Evolutionary conservation across 805 yeast species (phyloP).

Genomic region (Wickerhamiella hasegawae): DNA sequence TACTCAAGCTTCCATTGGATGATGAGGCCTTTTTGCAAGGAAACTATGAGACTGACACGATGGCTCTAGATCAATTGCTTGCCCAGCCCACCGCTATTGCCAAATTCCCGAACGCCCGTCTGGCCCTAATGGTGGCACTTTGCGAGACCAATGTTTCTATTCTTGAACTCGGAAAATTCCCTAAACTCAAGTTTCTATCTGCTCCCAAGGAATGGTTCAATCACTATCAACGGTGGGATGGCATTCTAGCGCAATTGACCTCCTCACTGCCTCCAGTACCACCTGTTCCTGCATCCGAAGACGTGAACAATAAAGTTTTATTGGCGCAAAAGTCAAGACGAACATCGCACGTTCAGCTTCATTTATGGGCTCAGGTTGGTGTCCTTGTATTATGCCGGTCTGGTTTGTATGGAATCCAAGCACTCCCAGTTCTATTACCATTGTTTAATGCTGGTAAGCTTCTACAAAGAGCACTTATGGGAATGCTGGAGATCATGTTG

Average conservation of each 20-base stretch:
- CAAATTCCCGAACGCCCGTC: slow-evolving; percentile 6
- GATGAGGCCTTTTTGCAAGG: slow-evolving; percentile 12
- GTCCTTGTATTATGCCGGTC: slow-evolving; percentile 8
- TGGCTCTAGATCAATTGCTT: slow-evolving; percentile 7
- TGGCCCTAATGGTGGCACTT: slow-evolving; percentile 6
- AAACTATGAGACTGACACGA: slow-evolving; percentile 1
- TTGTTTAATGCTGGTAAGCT: slow-evolving; percentile 10
- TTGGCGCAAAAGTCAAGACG: slow-evolving; percentile 5
- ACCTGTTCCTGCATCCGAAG: slow-evolving; percentile 2
- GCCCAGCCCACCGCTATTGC: slow-evolving; percentile 5
- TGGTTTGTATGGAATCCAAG: slow-evolving; percentile 8
- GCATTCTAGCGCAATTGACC: slow-evolving; percentile 4
- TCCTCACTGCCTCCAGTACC: slow-evolving; percentile 6
- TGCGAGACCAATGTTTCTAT: slow-evolving; percentile 7
- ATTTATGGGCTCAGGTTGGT: slow-evolving; percentile 11
- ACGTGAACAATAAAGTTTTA: slow-evolving; percentile 3
- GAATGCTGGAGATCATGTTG: slow-evolving; percentile 13
- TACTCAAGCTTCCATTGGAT: slow-evolving; percentile 15
- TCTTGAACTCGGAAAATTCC: slow-evolving; percentile 9
- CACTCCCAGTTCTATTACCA: slow-evolving; percentile 6
- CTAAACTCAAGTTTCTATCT: slow-evolving; percentile 4
- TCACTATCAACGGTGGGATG: slow-evolving; percentile 9
- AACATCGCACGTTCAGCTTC: slow-evolving; percentile 6
- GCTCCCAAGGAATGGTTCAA: slow-evolving; percentile 10
- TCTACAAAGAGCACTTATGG: slow-evolving; percentile 10